Evolutionary conservation across 768 basidiomycete species (phyloP).

Genomic region (Trametes cubensis): DNA sequence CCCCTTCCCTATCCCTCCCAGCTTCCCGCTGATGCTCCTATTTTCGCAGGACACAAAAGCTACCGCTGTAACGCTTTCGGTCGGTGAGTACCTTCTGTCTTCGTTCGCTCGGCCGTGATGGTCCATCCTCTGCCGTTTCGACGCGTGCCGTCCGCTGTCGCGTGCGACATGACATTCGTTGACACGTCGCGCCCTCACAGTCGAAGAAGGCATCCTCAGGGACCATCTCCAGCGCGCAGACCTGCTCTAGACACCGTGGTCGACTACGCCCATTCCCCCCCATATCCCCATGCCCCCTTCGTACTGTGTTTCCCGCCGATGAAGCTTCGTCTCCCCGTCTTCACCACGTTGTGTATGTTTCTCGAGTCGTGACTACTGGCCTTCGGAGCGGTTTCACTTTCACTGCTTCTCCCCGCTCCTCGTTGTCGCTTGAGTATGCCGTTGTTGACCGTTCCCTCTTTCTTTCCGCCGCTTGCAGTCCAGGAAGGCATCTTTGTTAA

Average conservation of each 20-base stretch:
- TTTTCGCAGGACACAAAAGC: conserved; percentile 66
- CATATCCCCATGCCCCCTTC: neutral
- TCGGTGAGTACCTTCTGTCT: conserved; percentile 48
- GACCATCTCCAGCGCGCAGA: conserved; percentile 71
- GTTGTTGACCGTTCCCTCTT: neutral
- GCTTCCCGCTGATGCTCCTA: conserved; percentile 19
- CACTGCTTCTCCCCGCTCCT: neutral
- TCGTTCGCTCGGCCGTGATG: conserved; percentile 1
- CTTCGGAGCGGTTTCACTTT: too few relatives aligned
- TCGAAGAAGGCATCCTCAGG: conserved; percentile 73
- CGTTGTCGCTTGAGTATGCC: too few relatives aligned
- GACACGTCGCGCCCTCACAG: conserved; percentile 36
- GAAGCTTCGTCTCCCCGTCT: too few relatives aligned
- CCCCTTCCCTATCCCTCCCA: neutral
- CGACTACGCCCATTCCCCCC: neutral
- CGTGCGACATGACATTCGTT: conserved; percentile 12
- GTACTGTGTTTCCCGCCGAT: neutral
- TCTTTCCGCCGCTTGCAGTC: conserved; percentile 11
- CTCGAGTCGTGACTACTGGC: too few relatives aligned
- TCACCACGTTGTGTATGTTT: too few relatives aligned
- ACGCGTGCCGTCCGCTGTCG: conserved; percentile 1
- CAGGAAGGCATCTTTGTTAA: conserved; percentile 10
- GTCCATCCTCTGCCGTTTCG: conserved; percentile 4
- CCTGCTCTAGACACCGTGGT: conserved; percentile 49
- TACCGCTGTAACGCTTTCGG: conserved; percentile 69